Base-by-base conservation (phyloP, 768 basidiomycete genomes). In the Boletus reticulatus region DNA sequence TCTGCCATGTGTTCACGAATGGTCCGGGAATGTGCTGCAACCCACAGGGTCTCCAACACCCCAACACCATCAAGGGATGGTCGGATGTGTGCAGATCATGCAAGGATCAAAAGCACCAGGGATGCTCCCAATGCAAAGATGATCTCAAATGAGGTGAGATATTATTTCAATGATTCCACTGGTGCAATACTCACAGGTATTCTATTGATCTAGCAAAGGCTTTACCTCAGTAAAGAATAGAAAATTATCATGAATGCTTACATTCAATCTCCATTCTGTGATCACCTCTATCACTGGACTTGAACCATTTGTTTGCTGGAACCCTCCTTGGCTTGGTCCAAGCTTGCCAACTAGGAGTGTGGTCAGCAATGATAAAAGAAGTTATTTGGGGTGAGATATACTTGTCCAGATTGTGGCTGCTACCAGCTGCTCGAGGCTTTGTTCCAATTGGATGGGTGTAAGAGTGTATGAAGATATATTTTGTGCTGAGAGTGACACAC, bases 41-140 rank as follows among this genome's bases (percentile, higher is more conserved):
- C 8, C 60, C 60, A 61, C 2, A 62, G 43, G 1, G 34, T 48
- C 36, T 61, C 60, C 34, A 61, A 17, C n/a, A 61, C 38, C 36
- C 60, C 55, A 7, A 50, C 24, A 20, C 60, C 32, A 36, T 50
- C 42, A 10, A 62, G 43, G 9, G 41, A 43, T 42, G 19, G 14
- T 2, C 19, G 16, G 19, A 14, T 0, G 5, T 38, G 20, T 22
- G 20, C 6, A 3, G 3, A 3, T 19, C 54, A 29, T 2, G 19
- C 19, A 6, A 62, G 2, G 14, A 45, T 27, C 11, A 51, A 44
- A 7, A 62, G 34, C 0, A 52, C 5, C 1, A 62, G 32, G 11
- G 61, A 63, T 49, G 52, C 32, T 32, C 32, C 32, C 12, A 12
- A 32, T 4, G 32, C 12, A 32, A 32, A 32, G 8, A 12, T 12